Base-by-base conservation (phyloP, 208 protist species). In the Leishmania aethiopica region DNA sequence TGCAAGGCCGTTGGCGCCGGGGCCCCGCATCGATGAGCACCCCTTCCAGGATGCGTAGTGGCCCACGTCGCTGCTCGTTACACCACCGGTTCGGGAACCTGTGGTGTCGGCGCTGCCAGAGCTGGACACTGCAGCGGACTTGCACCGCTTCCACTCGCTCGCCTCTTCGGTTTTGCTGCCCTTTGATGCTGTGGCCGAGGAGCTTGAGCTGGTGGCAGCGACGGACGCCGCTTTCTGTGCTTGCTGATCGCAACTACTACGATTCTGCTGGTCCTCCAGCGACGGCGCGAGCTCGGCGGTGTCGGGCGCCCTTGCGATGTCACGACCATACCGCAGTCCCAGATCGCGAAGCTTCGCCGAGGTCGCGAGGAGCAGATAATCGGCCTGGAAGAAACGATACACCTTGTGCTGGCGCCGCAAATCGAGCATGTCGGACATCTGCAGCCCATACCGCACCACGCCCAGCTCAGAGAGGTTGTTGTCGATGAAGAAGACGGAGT, bases 401-500 rank as follows among this genome's bases (percentile, higher is more conserved):
- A 91, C 53, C 64, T 84, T 83, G 55, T 84, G 81, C 22, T 77
- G 81, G 22, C 82, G 70, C 53, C 89, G 86, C 76, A 94, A 81
- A 32, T 92, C 85, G 51, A 88, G 82, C 55, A 91, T 77, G 69
- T 95, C 85, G 1, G 82, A 86, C 66, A 93, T 88, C 51, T 92
- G 83, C 83, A 94, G 86, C 0, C 92, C 92, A 69, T 88, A 90
- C 8, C 87, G 90, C 42, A 94, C 88, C 32, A 96, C 80, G 13
- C 92, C 94, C 19, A 96, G 78, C 84, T 97, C 94, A 40, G 86
- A 90, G 72, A 97, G 85, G 80, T 96, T 94, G 83, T 97, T 97
- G 86, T 97, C 94, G 15, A 97, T 86, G 69, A 97, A 97, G 62
- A 97, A 94, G 5, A 97, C 92, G 47, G 82, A 85, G 76, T 97